phyloP scores from a whole-genome alignment of 1,284 basidiomycete species.

The Peniophora sp. region DNA sequence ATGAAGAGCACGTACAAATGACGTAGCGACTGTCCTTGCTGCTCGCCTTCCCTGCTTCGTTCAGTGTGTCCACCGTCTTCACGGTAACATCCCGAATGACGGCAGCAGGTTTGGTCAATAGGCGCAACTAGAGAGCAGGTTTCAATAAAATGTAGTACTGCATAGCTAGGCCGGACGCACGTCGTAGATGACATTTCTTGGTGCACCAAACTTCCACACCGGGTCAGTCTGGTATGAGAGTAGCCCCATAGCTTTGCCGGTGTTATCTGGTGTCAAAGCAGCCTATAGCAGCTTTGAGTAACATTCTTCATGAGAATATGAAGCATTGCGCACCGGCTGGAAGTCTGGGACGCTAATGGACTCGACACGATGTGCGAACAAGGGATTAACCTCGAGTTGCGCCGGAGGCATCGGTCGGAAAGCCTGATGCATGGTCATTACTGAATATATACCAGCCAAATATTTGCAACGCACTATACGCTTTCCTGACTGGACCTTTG shows the following conservation, averaged over 20 bases:
- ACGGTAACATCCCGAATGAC: slow-evolving; percentile 62
- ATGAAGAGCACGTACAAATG: slow-evolving; percentile 47
- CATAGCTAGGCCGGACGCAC: slow-evolving; percentile 27
- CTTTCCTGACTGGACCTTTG: not conserved
- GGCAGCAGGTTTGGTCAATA: slow-evolving; percentile 56
- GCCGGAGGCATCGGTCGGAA: slow-evolving; percentile 28
- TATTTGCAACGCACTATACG: not conserved
- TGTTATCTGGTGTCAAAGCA: slow-evolving; percentile 24
- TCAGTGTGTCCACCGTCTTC: slow-evolving; percentile 39
- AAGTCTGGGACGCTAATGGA: slow-evolving; percentile 29
- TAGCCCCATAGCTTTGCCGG: slow-evolving; percentile 37
- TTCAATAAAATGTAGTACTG: not conserved
- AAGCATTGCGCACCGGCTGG: slow-evolving; percentile 27
- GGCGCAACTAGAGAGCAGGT: slow-evolving; percentile 41
- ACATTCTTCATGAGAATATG: not conserved
- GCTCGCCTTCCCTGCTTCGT: slow-evolving; percentile 32
- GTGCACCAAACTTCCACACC: slow-evolving; percentile 54
- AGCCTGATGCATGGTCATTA: slow-evolving; percentile 17
- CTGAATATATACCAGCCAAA: not conserved
- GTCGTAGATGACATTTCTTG: slow-evolving; percentile 57
- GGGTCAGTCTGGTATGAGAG: slow-evolving; percentile 37
- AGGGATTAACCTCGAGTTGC: slow-evolving; percentile 22
- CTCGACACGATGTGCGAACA: slow-evolving; percentile 25
- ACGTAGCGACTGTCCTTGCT: slow-evolving; percentile 45
- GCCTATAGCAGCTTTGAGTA: slow-evolving; percentile 20